A percentile compares a stretch with the other conserved stretches of the same genome.
phyloP scores from a whole-genome alignment of 345 rosid species.

The Populus simonii region DNA sequence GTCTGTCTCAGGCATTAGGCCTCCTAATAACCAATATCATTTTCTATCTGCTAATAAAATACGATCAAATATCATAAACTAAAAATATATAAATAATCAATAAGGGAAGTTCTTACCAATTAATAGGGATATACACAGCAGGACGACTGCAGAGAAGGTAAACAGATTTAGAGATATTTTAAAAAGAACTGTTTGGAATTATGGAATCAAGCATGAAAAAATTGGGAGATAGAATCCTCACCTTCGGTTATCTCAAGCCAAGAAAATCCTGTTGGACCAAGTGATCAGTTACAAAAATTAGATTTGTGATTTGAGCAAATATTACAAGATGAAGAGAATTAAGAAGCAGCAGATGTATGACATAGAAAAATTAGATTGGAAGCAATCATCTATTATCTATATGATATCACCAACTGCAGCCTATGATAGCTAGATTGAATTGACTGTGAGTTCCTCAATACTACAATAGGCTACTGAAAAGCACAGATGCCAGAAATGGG shows the following conservation, averaged over 20 bases:
- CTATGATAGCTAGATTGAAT: background rate
- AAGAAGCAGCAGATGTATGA: background rate
- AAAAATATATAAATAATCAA: too few species aligned
- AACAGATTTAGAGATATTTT: background rate
- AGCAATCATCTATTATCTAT: background rate
- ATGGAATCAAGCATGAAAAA: background rate
- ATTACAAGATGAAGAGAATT: background rate
- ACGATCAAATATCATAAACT: too few species aligned
- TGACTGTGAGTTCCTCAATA: background rate
- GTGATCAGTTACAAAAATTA: too few species aligned
- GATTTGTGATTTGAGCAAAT: too few species aligned
- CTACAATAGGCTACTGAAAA: background rate
- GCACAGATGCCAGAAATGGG: background rate
- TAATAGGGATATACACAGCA: too few species aligned
- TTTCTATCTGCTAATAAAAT: background rate
- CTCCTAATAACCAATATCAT: background rate
- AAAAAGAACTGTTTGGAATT: too few species aligned
- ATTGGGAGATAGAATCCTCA: background rate
- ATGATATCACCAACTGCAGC: background rate
- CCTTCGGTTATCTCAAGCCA: rapidly evolving
- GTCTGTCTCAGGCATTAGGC: background rate
- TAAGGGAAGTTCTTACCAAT: background rate
- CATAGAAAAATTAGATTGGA: background rate
- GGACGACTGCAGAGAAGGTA: background rate
- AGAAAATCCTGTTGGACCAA: too few species aligned